Evolutionary conservation across 495 filamentous ascomycete species (phyloP).

Genomic region (Platismatia glauca): DNA sequence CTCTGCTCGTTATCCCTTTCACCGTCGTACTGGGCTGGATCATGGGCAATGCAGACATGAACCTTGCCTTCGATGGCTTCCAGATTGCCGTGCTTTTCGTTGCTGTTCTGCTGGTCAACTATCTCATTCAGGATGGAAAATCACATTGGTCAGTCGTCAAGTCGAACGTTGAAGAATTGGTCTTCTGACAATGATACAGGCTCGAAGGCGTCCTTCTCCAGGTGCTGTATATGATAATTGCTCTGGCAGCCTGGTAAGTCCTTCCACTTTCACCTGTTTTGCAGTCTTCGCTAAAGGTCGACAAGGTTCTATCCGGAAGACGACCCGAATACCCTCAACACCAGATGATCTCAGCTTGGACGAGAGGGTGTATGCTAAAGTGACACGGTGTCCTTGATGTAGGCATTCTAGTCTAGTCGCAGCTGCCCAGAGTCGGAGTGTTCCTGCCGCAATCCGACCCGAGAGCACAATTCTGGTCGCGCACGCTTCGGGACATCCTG

Average conservation of each 20-base stretch:
- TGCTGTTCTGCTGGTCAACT: constrained; percentile 70
- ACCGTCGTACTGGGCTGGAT: constrained; percentile 76
- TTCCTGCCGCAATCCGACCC: not conserved
- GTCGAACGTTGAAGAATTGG: not conserved
- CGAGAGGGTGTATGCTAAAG: not conserved
- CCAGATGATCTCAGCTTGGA: not conserved
- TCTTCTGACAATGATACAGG: constrained; percentile 35
- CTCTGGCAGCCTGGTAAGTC: constrained; percentile 46
- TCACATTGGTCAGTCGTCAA: constrained; percentile 39
- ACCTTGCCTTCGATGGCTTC: constrained; percentile 71
- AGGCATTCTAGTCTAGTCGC: not conserved
- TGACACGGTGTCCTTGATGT: too few relatives aligned
- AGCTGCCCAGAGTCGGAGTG: not conserved
- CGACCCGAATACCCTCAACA: constrained; percentile 4
- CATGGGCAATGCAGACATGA: constrained; percentile 59
- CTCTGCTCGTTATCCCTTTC: constrained; percentile 68
- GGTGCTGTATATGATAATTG: constrained; percentile 67
- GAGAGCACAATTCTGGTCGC: not conserved
- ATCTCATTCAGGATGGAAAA: constrained; percentile 59
- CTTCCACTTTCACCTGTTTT: not conserved
- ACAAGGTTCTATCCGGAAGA: constrained; percentile 13
- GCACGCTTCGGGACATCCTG: not conserved
- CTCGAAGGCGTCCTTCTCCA: constrained; percentile 69
- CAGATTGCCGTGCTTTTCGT: constrained; percentile 75
- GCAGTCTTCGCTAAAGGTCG: constrained; percentile 8